Conservation (phyloP, 2,329 filamentous ascomycete genomes). For the Hortaea werneckii region DNA sequence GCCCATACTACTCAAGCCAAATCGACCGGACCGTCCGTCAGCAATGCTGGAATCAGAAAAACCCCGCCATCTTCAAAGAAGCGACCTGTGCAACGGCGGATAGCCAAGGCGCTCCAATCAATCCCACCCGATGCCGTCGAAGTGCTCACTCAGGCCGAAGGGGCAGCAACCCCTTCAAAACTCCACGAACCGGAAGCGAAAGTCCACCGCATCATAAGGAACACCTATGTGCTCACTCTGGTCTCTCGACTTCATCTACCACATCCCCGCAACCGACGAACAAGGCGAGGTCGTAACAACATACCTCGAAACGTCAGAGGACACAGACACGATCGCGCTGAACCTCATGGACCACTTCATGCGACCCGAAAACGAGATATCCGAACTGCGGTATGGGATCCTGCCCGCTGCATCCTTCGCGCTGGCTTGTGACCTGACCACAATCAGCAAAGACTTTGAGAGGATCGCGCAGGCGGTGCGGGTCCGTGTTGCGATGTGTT, state of each 20-base stretch:
- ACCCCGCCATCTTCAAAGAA: neutral
- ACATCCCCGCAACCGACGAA: neutral
- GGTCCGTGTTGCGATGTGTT: neutral
- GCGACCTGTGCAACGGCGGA: neutral
- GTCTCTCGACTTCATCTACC: conserved; percentile 3
- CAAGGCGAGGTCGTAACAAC: neutral
- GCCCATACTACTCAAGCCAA: too few relatives aligned
- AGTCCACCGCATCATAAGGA: conserved; percentile 1
- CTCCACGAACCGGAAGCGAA: neutral
- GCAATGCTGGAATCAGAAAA: neutral
- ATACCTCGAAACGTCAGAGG: conserved; percentile 1
- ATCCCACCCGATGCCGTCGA: neutral
- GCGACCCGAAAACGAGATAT: neutral
- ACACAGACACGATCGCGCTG: conserved; percentile 6
- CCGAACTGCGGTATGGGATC: neutral
- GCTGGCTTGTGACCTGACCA: conserved; percentile 4
- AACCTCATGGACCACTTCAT: conserved; percentile 7
- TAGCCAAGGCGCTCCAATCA: neutral
- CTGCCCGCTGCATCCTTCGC: conserved; percentile 5
- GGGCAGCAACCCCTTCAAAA: neutral
- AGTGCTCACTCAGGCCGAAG: too few relatives aligned
- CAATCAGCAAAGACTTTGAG: conserved; percentile 4
- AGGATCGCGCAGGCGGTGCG: conserved; percentile 1
- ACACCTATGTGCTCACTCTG: neutral
- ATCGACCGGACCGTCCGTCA: too few relatives aligned